Conservation (phyloP, 2,329 filamentous ascomycete species). For the Colletotrichum sp. region DNA sequence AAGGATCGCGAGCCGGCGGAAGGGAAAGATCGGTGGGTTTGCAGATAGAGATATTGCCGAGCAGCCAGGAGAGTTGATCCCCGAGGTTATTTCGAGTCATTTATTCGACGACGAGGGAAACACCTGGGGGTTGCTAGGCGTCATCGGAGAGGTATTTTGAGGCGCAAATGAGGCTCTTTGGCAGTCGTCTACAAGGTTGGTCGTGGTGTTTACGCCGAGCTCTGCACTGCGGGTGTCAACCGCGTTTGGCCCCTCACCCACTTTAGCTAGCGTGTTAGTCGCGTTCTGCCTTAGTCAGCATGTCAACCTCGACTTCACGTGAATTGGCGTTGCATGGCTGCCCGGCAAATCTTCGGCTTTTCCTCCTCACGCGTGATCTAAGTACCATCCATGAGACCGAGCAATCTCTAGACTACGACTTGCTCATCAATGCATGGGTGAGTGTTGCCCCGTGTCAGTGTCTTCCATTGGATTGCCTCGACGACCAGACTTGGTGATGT, state of each 20-base stretch:
- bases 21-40: constrained; percentile 42
- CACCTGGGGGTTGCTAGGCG: not conserved
- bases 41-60: constrained; percentile 49
- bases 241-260: constrained; percentile 17
- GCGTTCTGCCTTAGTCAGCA: constrained; percentile 13
- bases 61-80: constrained; percentile 63
- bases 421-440: not conserved
- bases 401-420: not conserved
- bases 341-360: not conserved
- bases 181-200: not conserved
- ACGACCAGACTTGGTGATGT: not conserved
- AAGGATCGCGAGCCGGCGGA: constrained; percentile 35
- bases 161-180: not conserved
- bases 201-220: constrained; percentile 5
- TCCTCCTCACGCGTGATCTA: not conserved
- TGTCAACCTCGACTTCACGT: constrained; percentile 13
- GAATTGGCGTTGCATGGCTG: constrained; percentile 6
- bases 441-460: not conserved
- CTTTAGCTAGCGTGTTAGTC: constrained; percentile 17
- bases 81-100: constrained; percentile 68
- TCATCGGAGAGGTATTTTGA: constrained; percentile 8
- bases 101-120: constrained; percentile 40
- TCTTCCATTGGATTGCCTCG: not conserved
- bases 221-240: not conserved
- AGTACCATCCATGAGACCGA: not conserved